phyloP scores from a whole-genome alignment of 1,139 yeast species.

The Lodderomyces margitis region DNA sequence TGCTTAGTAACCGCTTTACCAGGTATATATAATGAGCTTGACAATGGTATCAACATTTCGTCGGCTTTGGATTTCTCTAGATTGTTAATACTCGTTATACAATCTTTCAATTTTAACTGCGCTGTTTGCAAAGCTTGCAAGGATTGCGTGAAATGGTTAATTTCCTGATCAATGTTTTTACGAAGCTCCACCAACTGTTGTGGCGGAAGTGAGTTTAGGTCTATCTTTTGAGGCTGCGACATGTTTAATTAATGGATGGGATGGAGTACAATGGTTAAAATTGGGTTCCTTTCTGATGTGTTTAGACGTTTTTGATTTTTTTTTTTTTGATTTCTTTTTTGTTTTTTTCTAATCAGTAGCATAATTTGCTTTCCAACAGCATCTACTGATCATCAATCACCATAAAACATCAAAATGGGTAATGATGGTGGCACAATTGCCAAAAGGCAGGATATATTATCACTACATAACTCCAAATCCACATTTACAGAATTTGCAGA shows the following conservation, averaged over 20 bases:
- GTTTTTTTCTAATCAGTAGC: neutral
- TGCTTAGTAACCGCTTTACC: conserved; percentile 66
- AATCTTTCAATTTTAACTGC: conserved; percentile 77
- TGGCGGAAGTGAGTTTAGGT: conserved; percentile 68
- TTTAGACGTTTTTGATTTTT: conserved; percentile 1
- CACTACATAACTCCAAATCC: conserved; percentile 19
- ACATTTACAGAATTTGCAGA: conserved; percentile 3
- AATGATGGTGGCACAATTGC: conserved; percentile 55
- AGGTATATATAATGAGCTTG: conserved; percentile 85
- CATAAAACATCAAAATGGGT: too few relatives aligned
- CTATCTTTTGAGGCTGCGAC: conserved; percentile 35
- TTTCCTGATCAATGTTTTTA: conserved; percentile 79
- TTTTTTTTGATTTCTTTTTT: conserved; percentile 4
- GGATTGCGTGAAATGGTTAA: conserved; percentile 82
- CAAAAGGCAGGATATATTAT: conserved; percentile 41
- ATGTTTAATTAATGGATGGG: conserved; percentile 12
- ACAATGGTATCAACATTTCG: conserved; percentile 76
- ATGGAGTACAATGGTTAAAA: too few relatives aligned
- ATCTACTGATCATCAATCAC: too few relatives aligned
- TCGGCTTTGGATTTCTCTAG: conserved; percentile 45
- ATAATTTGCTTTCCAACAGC: conserved; percentile 1
- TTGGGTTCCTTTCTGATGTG: too few relatives aligned
- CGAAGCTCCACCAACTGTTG: conserved; percentile 86
- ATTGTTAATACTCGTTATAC: conserved; percentile 65
- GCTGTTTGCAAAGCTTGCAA: conserved; percentile 84